Conservation (phyloP, 78 protist species). For the Creolimax fragrantissima region DNA sequence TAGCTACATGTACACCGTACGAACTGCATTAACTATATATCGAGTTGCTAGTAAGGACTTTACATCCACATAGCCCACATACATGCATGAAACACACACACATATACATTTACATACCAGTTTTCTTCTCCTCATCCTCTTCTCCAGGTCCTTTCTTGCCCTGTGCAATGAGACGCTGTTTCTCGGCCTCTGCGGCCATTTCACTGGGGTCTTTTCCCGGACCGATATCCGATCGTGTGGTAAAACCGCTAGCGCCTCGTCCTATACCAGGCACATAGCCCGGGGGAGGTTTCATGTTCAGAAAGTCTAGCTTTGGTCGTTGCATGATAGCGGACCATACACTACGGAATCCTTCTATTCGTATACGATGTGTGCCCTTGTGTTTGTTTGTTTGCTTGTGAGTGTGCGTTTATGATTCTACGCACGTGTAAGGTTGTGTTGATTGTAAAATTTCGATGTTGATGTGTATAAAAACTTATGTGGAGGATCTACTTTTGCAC, state of each 20-base stretch:
- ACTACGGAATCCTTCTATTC: too few species aligned
- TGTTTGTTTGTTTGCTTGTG: too few species aligned
- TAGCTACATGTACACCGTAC: too few species aligned
- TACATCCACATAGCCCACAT: background rate
- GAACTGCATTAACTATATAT: too few species aligned
- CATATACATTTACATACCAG: background rate
- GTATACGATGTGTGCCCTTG: too few species aligned
- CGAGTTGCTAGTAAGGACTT: too few species aligned
- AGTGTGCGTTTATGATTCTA: background rate
- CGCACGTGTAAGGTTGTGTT: background rate
- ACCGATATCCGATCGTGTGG: constrained; percentile 88
- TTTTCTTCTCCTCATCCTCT: constrained; percentile 6
- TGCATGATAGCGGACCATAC: background rate
- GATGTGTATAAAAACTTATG: background rate
- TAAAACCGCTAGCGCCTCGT: constrained; percentile 74
- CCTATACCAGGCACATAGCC: background rate
- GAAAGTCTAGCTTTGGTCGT: background rate
- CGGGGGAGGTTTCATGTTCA: background rate
- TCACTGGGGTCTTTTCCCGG: constrained; percentile 30
- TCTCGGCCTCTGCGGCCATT: constrained; percentile 7
- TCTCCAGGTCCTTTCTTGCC: background rate
- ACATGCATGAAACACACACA: background rate
- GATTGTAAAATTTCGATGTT: background rate
- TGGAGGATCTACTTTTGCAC: background rate
- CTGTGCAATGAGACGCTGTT: background rate